Evolutionary conservation across 306 rosid species (phyloP).

Genomic region (Pueraria montana): DNA sequence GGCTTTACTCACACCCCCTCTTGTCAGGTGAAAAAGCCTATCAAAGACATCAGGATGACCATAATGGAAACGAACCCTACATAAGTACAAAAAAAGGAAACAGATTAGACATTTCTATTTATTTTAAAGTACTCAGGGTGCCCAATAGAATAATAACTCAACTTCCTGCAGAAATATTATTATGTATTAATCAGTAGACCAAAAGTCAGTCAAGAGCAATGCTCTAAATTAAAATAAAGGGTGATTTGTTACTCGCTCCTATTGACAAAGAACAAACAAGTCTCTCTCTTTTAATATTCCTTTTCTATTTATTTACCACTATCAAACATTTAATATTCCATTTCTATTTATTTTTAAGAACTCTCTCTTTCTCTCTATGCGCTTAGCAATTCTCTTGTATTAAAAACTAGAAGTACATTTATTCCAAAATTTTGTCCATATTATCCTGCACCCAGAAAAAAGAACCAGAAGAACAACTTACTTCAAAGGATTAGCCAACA

Average conservation of each 20-base stretch:
- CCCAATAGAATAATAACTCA: conserved; percentile 26
- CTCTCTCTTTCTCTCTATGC: background rate
- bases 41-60: conserved; percentile 70
- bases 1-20: conserved; percentile 69
- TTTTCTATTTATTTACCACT: conserved; percentile 24
- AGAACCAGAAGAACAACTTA: conserved; percentile 55
- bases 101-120: conserved; percentile 32
- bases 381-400: background rate
- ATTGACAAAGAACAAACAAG: background rate
- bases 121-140: conserved; percentile 1
- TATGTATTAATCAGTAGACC: background rate
- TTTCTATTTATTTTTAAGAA: conserved; percentile 3
- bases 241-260: background rate
- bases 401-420: conserved; percentile 20
- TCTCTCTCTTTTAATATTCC: conserved; percentile 20
- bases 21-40: conserved; percentile 63
- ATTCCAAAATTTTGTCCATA: conserved; percentile 1
- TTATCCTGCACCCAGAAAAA: conserved; percentile 22
- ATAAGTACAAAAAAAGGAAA: conserved; percentile 25
- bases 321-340: conserved; percentile 14
- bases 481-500: conserved; percentile 96
- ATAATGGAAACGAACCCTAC: conserved; percentile 67
- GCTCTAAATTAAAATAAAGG: conserved; percentile 4
- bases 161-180: background rate
- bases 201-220: conserved; percentile 21